Percentiles rank a stretch among this genome's conserved stretches.
Evolutionary conservation across 2,329 filamentous ascomycete genomes (phyloP).

Genomic region (Ceratocystis destructans): DNA sequence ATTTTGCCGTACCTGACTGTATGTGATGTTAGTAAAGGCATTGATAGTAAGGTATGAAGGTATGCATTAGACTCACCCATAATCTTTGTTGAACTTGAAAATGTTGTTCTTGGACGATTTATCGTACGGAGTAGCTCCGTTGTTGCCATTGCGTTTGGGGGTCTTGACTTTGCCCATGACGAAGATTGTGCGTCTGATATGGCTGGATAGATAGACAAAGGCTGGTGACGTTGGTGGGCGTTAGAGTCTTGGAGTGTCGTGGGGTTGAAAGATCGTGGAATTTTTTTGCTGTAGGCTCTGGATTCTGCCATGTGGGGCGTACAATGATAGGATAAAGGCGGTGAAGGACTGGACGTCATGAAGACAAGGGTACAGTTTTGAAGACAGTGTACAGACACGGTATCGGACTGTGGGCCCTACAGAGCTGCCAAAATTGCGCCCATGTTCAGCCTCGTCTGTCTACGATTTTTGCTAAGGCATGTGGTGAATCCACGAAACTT

Average conservation of each 20-base stretch:
- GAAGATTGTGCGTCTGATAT: constrained; percentile 10
- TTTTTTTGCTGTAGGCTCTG: constrained; percentile 17
- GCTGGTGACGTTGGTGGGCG: background rate
- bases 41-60: no score
- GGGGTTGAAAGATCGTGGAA: constrained; percentile 16
- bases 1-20: constrained; percentile 13
- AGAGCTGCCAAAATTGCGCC: background rate
- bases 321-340: constrained; percentile 16
- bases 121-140: constrained; percentile 32
- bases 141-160: constrained; percentile 39
- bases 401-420: background rate
- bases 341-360: constrained; percentile 8
- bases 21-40: no score
- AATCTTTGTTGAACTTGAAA: constrained; percentile 92
- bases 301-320: constrained; percentile 19
- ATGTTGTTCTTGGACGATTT: constrained; percentile 55
- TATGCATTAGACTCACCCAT: constrained; percentile 36
- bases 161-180: constrained; percentile 41
- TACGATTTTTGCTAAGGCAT: background rate
- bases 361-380: background rate
- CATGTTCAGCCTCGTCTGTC: background rate
- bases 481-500: background rate
- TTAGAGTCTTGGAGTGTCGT: background rate
- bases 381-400: background rate
- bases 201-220: background rate